These are phyloP conservation scores for Ceratopteris richardii DNA, from an alignment of 75 land plant genomes.

Conservation along the genomic window DNA sequence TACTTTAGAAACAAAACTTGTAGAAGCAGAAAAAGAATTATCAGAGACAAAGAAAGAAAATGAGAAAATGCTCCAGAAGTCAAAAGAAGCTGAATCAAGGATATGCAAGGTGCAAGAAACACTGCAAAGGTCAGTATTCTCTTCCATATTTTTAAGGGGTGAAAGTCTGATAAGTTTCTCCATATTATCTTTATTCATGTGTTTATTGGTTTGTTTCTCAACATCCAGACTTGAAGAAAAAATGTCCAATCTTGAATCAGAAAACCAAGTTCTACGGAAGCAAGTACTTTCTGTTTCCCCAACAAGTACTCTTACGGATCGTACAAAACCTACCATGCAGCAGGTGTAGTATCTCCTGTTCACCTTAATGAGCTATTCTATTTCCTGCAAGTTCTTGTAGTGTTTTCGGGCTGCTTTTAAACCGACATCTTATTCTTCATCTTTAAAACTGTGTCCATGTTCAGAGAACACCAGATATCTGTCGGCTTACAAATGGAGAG, in stretches of 20 bases:
- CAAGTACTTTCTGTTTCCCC: constrained; percentile 56
- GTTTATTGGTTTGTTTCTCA: no score
- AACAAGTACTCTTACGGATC: constrained; percentile 22
- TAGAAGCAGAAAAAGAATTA: constrained; percentile 69
- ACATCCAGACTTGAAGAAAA: constrained; percentile 69
- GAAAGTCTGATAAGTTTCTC: no score
- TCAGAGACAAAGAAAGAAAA: constrained; percentile 50
- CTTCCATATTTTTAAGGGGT: no score
- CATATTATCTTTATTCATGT: no score
- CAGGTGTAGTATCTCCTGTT: no score
- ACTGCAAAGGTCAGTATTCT: constrained; percentile 55
- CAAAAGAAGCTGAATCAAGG: constrained; percentile 66
- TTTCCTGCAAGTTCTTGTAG: no score
- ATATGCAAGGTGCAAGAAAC: constrained; percentile 57
- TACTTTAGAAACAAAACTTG: constrained; percentile 59
- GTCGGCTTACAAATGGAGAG: constrained; percentile 30
- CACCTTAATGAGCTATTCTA: no score
- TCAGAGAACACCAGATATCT: constrained; percentile 29
- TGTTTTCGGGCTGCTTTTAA: no score
- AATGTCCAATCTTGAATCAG: constrained; percentile 57
- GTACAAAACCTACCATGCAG: constrained; percentile 18
- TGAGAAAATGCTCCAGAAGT: constrained; percentile 74
- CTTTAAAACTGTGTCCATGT: no score
- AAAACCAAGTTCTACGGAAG: constrained; percentile 83
- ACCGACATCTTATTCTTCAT: no score